Conservation (phyloP, 306 rosid species). For the Fragaria vesca region DNA sequence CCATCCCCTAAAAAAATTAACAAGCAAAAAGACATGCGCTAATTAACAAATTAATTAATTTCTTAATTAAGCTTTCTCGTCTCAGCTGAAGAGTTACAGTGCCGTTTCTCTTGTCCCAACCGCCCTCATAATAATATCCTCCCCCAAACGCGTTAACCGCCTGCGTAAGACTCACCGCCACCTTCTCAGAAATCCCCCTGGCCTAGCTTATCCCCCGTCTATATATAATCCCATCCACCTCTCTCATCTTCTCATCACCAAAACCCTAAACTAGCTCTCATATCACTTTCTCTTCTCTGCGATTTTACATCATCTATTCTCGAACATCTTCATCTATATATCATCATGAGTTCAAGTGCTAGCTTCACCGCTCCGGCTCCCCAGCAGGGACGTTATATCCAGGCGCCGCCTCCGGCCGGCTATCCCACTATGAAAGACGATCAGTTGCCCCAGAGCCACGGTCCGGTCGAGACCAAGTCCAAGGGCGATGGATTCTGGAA, state of each 20-base stretch:
- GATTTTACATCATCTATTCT: background rate
- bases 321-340: background rate
- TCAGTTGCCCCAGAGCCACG: conserved; percentile 29
- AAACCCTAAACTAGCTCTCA: background rate
- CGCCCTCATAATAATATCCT: background rate
- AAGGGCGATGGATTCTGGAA: conserved; percentile 87
- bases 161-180: background rate
- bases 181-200: background rate
- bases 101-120: background rate
- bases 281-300: background rate
- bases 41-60: background rate
- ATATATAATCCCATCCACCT: background rate
- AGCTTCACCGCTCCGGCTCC: conserved; percentile 38
- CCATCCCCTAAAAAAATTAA: background rate
- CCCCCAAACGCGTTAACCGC: conserved; percentile 15
- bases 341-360: background rate
- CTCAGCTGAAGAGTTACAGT: background rate
- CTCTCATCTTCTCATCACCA: background rate
- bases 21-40: background rate
- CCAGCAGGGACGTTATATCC: conserved; percentile 26
- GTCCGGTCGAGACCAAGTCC: conserved; percentile 45
- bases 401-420: conserved; percentile 63
- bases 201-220: background rate
- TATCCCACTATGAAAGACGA: conserved; percentile 63
- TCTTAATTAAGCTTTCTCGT: background rate